These are phyloP conservation scores for Candida frijolesensis DNA, from an alignment of 1,139 yeast species.

Conservation along the genomic window DNA sequence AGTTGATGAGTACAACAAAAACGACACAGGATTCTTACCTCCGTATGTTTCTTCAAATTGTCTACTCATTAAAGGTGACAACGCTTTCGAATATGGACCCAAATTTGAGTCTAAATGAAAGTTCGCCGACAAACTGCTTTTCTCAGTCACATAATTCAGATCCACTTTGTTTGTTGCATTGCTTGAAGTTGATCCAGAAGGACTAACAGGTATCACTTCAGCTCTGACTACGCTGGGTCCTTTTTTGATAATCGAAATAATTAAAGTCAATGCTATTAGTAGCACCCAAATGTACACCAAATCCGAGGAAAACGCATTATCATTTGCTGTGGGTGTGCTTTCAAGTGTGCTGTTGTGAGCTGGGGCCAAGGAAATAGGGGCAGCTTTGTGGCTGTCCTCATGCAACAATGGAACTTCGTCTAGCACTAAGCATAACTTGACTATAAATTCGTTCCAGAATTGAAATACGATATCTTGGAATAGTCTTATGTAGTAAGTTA, in stretches of 20 bases:
- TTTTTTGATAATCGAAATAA: background rate
- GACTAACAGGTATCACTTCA: background rate
- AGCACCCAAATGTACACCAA: background rate
- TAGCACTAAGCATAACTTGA: background rate
- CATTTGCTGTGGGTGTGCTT: background rate
- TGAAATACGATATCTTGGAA: background rate
- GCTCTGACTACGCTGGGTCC: background rate
- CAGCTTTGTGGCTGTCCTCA: background rate
- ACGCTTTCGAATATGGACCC: background rate
- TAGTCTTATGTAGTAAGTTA: background rate
- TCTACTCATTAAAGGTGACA: background rate
- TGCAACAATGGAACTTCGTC: background rate
- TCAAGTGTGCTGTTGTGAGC: background rate
- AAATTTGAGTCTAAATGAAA: background rate
- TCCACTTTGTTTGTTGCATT: background rate
- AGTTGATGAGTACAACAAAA: background rate
- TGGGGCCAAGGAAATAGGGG: background rate
- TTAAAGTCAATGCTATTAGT: background rate
- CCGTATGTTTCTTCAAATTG: background rate
- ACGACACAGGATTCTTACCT: background rate
- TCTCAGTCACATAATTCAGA: background rate
- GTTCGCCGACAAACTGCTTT: background rate
- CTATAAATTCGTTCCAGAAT: background rate
- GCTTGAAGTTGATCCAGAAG: background rate
- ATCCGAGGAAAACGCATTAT: background rate